These are phyloP conservation scores for Forsythia viridissima DNA, from an alignment of 257 asterid genomes.

Conservation along the genomic window DNA sequence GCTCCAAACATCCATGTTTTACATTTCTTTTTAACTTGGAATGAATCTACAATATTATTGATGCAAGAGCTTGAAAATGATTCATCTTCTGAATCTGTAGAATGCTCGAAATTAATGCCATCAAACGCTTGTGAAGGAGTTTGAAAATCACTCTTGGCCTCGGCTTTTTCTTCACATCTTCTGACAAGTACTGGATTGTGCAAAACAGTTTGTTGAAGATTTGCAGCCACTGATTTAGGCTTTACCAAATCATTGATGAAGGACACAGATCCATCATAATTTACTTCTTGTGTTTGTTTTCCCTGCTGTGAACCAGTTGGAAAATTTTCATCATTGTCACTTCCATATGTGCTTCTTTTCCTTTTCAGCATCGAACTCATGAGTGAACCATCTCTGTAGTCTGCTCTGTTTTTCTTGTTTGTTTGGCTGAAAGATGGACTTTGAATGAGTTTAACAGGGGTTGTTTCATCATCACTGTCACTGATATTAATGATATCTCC, in stretches of 20 bases:
- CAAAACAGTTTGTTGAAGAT: background rate
- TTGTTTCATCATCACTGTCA: slow-evolving; percentile 22
- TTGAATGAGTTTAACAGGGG: background rate
- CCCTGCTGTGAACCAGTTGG: background rate
- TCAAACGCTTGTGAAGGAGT: background rate
- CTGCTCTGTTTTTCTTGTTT: slow-evolving; percentile 1
- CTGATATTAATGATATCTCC: slow-evolving; percentile 13
- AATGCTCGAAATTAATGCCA: background rate
- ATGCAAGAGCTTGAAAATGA: slow-evolving; percentile 23
- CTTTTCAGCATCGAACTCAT: background rate
- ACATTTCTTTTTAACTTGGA: background rate
- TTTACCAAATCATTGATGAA: background rate
- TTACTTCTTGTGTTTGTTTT: background rate
- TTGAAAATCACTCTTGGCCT: background rate
- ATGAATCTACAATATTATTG: slow-evolving; percentile 5
- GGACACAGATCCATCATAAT: background rate
- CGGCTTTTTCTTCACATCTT: background rate
- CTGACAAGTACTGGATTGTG: background rate
- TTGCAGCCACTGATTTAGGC: background rate
- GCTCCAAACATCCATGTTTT: slow-evolving; percentile 14
- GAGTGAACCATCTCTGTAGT: background rate
- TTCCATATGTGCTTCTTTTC: background rate
- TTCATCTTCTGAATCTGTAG: slow-evolving; percentile 29
- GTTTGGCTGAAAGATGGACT: background rate
- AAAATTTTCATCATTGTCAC: background rate